A percentile compares a stretch with the other conserved stretches of the same genome.
Conservation (phyloP, 140 eudicot genomes). For the Oenanthe javanica region DNA sequence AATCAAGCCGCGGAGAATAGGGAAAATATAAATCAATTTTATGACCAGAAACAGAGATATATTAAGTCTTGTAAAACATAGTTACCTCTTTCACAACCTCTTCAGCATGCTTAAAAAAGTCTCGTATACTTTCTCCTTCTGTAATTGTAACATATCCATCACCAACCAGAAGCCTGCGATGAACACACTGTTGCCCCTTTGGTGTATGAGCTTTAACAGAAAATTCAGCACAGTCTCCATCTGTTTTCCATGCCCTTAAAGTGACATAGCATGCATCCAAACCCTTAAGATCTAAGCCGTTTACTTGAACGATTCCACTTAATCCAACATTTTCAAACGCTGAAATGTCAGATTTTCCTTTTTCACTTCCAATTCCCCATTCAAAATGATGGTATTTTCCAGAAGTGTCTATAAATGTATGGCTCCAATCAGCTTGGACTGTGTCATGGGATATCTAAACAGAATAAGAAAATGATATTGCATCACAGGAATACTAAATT, state of each 20-base stretch:
- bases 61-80: slow-evolving; percentile 4
- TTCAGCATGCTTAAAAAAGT: slow-evolving; percentile 92
- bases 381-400: slow-evolving; percentile 87
- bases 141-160: slow-evolving; percentile 78
- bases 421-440: slow-evolving; percentile 85
- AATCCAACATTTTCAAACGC: slow-evolving; percentile 84
- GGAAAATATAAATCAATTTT: slow-evolving; percentile 1
- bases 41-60: not conserved
- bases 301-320: slow-evolving; percentile 61
- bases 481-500: not conserved
- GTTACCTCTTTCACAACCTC: slow-evolving; percentile 93
- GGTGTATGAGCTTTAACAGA: slow-evolving; percentile 93
- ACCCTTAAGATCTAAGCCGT: slow-evolving; percentile 70
- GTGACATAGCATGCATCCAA: slow-evolving; percentile 78
- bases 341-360: slow-evolving; percentile 84
- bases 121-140: slow-evolving; percentile 65
- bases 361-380: slow-evolving; percentile 90
- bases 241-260: slow-evolving; percentile 85
- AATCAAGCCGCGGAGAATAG: not conserved
- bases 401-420: slow-evolving; percentile 50
- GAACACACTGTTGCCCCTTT: slow-evolving; percentile 85
- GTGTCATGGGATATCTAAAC: slow-evolving; percentile 69
- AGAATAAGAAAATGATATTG: slow-evolving; percentile 6
- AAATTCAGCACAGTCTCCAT: slow-evolving; percentile 69
- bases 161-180: slow-evolving; percentile 86